phyloP scores from a whole-genome alignment of 768 basidiomycete species.

The Termitomyces sp. region DNA sequence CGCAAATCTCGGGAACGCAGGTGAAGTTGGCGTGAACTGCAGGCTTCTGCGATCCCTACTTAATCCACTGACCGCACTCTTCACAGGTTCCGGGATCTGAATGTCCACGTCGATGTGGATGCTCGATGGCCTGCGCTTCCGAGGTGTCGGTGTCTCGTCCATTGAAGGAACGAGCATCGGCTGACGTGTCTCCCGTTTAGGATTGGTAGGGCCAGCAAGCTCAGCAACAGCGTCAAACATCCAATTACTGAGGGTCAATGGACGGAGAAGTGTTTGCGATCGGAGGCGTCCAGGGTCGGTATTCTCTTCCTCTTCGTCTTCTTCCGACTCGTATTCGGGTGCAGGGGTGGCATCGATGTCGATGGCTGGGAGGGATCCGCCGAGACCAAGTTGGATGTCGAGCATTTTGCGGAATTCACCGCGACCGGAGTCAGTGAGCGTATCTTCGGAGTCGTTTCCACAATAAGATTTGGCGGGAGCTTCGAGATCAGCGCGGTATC shows the following conservation, averaged over 20 bases:
- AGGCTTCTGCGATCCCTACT: slow-evolving; percentile 46
- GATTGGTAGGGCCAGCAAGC: slow-evolving; percentile 40
- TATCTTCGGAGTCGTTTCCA: background rate
- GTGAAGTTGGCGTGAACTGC: slow-evolving; percentile 63
- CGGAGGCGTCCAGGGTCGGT: slow-evolving; percentile 25
- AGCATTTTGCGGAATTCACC: slow-evolving; percentile 79
- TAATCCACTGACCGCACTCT: background rate
- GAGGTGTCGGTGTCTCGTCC: slow-evolving; percentile 2
- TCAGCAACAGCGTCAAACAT: slow-evolving; percentile 81
- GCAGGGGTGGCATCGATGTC: slow-evolving; percentile 46
- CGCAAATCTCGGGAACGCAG: slow-evolving; percentile 31
- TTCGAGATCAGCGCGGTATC: slow-evolving; percentile 82
- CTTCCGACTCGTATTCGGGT: slow-evolving; percentile 10
- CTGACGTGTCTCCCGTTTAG: slow-evolving; percentile 22
- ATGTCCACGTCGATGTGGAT: slow-evolving; percentile 23
- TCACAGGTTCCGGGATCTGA: slow-evolving; percentile 4
- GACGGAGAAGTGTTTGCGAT: slow-evolving; percentile 47
- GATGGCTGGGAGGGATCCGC: slow-evolving; percentile 49
- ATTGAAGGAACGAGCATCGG: slow-evolving; percentile 33
- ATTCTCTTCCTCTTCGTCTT: slow-evolving; percentile 42
- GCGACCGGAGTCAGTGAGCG: slow-evolving; percentile 24
- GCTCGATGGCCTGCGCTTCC: slow-evolving; percentile 21
- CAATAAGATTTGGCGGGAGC: slow-evolving; percentile 19
- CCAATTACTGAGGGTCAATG: slow-evolving; percentile 72
- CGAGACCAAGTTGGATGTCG: slow-evolving; percentile 47